Evolutionary conservation across 345 rosid genomes (phyloP), one percentile per base, ranked within the genome.

Genomic region (Eucalyptus decipiens): DNA sequence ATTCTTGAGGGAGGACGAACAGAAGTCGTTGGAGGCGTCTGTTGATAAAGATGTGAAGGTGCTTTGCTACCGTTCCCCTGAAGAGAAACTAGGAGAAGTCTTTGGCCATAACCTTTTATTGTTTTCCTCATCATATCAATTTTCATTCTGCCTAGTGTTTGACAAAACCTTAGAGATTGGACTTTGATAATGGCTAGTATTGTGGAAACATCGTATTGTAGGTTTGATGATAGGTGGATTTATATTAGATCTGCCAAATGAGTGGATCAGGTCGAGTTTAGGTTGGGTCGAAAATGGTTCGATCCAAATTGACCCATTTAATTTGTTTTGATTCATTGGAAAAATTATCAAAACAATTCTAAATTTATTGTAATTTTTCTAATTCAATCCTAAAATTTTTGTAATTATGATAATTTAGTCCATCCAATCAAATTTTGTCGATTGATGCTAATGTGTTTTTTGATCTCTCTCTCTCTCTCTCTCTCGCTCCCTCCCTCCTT

Each of bases 371-470:
- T 8, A 52, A 52, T 18, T 52, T 51, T 18, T 52, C 56, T 52
- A 52, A 18, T 52, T 51, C 0, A 52, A 2, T 52, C 24, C 24
- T 52, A 52, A 52, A 19, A 0, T 52, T 52, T 51, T 52, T 52
- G 56, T 52, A 19, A 52, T 52, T 52, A 0, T 7, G 9, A 52
- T 52, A 52, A 18, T 52, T 52, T 17, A 51, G 54, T 51, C 0
- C 3, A 50, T 50, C 3, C 0, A 0, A 3, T 18, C 21, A 51
- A 51, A 51, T 50, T 50, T 50, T 0, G 8, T 0, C 0, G 1
- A 1, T 50, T 1, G 51, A 49, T 2, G 2, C 1, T 2, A 3
- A 49, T 14, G 51, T 49, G 51, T 16, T 50, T 50, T 50, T 50
- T 50, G 19, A 16, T 50, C 1, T 50, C 21, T 50, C 54, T 50